Evolutionary conservation across 331 rosid genomes (phyloP), one percentile per base, ranked within the genome.

Genomic region (Malus hybrid): DNA sequence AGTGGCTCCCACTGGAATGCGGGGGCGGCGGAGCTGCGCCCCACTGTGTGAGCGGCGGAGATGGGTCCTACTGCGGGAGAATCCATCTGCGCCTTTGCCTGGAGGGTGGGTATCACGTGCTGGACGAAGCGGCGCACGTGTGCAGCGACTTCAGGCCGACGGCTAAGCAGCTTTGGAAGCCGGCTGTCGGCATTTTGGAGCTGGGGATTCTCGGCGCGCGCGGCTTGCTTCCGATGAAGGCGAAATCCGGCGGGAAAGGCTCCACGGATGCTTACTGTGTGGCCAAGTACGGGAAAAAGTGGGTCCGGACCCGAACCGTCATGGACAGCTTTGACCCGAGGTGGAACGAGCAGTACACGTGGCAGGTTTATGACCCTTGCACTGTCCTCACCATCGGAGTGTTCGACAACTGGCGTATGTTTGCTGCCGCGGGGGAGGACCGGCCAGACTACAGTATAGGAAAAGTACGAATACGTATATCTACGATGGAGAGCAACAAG

Each of bases 341-440:
- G 0, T 94, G 99, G 99, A 89, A 94, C 74, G 99, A 94, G 77
- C 99, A 94, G 90, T 94, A 94, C 93, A 94, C 99, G 84, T 94
- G 99, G 99, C 97, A 92, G 72, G 89, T 85, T 0, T 85, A 80
- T 34, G 86, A 85, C 33, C 86, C 89, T 0, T 85, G 86, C n/a
- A 85, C 89, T 4, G 89, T 85, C 19, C 86, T 93, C 10, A 93
- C 97, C 27, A n/a, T 93, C 0, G 98, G 96, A 0, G 97, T 91
- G 6, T 93, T 93, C 18, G 98, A 93, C 87, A 93, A 91, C 84
- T 88, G 96, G 86, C 84, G 88, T 5, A 84, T 86, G 86, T 84
- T 84, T 31, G 72, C 83, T 11, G 80, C 69, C 74, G 10, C 4
- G 52, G 16, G 76, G 18, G 86, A 80, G 20, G 90, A 80, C 3